These are phyloP conservation scores for Vanderwaltozyma polyspora DNA, from an alignment of 805 yeast genomes.

Conservation along the genomic window DNA sequence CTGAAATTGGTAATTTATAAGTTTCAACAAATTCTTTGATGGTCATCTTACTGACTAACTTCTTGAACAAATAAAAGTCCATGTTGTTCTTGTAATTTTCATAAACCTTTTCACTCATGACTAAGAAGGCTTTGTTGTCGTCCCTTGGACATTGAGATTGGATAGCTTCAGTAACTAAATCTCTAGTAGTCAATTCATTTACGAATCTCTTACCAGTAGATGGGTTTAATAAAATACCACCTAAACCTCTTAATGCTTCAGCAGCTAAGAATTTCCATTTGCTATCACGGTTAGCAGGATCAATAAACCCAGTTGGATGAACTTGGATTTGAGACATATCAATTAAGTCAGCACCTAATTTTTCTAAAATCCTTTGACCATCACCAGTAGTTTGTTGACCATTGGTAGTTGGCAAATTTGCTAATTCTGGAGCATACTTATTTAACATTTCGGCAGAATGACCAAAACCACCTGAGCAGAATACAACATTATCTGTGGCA, in stretches of 20 bases:
- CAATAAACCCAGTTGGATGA: slow-evolving; percentile 54
- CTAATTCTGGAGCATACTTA: slow-evolving; percentile 37
- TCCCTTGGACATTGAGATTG: slow-evolving; percentile 21
- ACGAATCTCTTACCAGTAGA: slow-evolving; percentile 38
- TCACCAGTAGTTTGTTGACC: slow-evolving; percentile 51
- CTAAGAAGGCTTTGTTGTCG: slow-evolving; percentile 26
- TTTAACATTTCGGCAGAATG: slow-evolving; percentile 29
- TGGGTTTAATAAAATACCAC: slow-evolving; percentile 42
- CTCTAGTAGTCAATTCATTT: slow-evolving; percentile 45
- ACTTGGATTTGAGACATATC: slow-evolving; percentile 54
- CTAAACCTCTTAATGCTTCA: slow-evolving; percentile 48
- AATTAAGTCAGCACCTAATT: slow-evolving; percentile 38
- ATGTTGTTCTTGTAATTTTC: slow-evolving; percentile 37
- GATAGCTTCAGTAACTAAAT: slow-evolving; percentile 37
- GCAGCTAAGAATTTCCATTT: slow-evolving; percentile 51
- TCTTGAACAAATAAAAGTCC: slow-evolving; percentile 38
- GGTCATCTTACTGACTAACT: slow-evolving; percentile 25
- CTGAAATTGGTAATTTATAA: slow-evolving; percentile 11
- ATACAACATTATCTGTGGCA: slow-evolving; percentile 29
- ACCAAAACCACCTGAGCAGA: slow-evolving; percentile 56
- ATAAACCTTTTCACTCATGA: slow-evolving; percentile 36
- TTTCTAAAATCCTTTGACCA: slow-evolving; percentile 38
- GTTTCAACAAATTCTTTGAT: slow-evolving; percentile 23
- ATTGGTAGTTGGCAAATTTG: slow-evolving; percentile 43
- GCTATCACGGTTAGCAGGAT: slow-evolving; percentile 29